phyloP scores from a whole-genome alignment of 2,329 filamentous ascomycete species.

The Zymoseptoria crescenta region DNA sequence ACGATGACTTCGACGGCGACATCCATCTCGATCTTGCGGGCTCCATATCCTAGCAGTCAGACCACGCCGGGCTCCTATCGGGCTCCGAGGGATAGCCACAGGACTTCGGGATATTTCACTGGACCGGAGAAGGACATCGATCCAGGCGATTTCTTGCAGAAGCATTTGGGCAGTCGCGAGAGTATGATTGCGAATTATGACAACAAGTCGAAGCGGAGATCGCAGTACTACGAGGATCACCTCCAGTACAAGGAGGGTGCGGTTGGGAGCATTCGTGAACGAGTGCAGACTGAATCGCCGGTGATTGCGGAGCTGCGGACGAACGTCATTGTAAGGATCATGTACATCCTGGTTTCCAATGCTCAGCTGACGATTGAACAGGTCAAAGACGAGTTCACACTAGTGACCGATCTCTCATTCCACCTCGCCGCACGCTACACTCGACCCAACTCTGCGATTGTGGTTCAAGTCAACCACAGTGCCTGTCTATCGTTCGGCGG shows the following conservation, averaged over 20 bases:
- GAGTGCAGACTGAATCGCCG: slow-evolving; percentile 39
- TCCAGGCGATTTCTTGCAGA: slow-evolving; percentile 12
- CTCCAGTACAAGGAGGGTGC: slow-evolving; percentile 27
- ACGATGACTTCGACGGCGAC: not conserved
- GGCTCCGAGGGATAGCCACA: not conserved
- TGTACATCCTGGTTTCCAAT: slow-evolving; percentile 2
- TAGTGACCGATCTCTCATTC: slow-evolving; percentile 66
- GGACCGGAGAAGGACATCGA: slow-evolving; percentile 4
- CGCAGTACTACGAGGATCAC: slow-evolving; percentile 29
- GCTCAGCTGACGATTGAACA: slow-evolving; percentile 30
- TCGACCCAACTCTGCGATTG: slow-evolving; percentile 63
- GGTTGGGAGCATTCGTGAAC: slow-evolving; percentile 29
- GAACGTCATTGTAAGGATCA: slow-evolving; percentile 42
- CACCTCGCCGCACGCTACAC: slow-evolving; percentile 69
- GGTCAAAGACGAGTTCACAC: slow-evolving; percentile 67
- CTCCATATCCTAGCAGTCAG: not conserved
- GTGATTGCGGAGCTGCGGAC: slow-evolving; percentile 42
- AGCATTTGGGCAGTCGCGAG: slow-evolving; percentile 13
- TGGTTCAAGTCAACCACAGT: slow-evolving; percentile 68
- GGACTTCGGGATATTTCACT: not conserved
- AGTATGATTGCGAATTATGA: slow-evolving; percentile 14
- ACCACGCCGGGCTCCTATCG: not conserved
- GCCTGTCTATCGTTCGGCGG: slow-evolving; percentile 67
- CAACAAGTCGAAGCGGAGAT: slow-evolving; percentile 27
- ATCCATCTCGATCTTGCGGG: not conserved